phyloP scores from a whole-genome alignment of 768 basidiomycete genomes.

The Rubroboletus pulcherrimus region DNA sequence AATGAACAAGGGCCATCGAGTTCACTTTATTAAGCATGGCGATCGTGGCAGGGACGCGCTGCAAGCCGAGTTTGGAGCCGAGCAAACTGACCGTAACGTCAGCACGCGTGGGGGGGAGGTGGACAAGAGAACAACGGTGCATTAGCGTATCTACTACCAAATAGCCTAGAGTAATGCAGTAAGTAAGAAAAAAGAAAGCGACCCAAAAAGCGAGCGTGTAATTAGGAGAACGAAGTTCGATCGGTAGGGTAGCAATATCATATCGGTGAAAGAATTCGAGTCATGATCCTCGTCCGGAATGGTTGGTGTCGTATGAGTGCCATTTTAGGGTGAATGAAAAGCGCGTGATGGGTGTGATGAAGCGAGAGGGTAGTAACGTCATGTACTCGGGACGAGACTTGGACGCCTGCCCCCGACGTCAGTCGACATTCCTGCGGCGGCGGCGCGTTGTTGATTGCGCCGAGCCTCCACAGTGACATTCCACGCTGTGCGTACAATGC shows the following conservation, averaged over 20 bases:
- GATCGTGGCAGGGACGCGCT: not conserved
- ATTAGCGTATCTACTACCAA: constrained; percentile 20
- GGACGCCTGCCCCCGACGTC: constrained; percentile 7
- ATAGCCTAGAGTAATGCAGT: constrained; percentile 8
- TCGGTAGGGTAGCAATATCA: not conserved
- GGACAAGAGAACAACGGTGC: not conserved
- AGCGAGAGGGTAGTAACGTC: constrained; percentile 15
- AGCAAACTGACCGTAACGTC: not conserved
- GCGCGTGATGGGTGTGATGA: constrained; percentile 15
- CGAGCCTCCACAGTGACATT: constrained; percentile 69
- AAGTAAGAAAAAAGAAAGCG: not conserved
- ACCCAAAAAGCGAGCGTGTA: constrained; percentile 3
- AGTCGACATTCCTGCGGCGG: constrained; percentile 9
- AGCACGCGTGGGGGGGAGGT: too few species aligned
- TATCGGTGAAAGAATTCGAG: constrained; percentile 1
- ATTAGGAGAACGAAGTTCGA: constrained; percentile 25
- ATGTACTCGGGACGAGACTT: constrained; percentile 14
- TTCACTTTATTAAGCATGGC: not conserved
- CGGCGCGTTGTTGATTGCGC: constrained; percentile 25
- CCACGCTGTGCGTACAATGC: constrained; percentile 61
- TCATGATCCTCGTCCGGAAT: constrained; percentile 31
- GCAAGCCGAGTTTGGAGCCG: not conserved
- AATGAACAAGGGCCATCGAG: not conserved
- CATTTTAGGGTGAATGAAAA: constrained; percentile 22
- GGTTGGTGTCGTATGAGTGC: constrained; percentile 27